A percentile compares a stretch with the other conserved stretches of the same genome.
Conservation (phyloP, 345 rosid species). For the Anacardium occidentale region DNA sequence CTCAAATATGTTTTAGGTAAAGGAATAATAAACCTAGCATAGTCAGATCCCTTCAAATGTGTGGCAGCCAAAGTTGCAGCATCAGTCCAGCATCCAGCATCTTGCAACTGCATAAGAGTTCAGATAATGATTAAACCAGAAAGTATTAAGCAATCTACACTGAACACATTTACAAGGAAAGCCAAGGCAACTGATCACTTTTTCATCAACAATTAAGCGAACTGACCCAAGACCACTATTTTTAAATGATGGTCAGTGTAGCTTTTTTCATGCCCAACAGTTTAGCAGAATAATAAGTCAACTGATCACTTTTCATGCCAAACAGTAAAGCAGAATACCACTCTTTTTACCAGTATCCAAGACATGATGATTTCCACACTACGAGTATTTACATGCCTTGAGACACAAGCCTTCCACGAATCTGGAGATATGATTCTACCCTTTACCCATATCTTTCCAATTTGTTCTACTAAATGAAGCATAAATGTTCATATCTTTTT, state of each 20-base stretch:
- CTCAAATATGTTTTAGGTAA: background rate
- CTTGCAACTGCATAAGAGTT: constrained; percentile 71
- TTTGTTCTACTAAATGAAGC: background rate
- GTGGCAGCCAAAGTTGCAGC: constrained; percentile 98
- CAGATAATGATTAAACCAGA: constrained; percentile 9
- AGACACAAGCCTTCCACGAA: background rate
- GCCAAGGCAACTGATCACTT: background rate
- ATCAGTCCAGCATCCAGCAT: constrained; percentile 99
- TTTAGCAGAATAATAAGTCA: too few species aligned
- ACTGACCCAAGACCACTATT: too few species aligned
- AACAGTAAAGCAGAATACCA: background rate
- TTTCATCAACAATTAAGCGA: background rate
- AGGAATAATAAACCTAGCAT: constrained; percentile 59
- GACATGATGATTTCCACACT: background rate
- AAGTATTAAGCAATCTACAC: background rate
- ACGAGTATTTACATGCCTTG: background rate
- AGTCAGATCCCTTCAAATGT: constrained; percentile 92
- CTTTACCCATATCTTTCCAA: background rate
- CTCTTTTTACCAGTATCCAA: background rate
- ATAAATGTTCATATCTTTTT: background rate
- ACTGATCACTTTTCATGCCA: background rate
- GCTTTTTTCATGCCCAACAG: too few species aligned
- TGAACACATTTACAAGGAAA: too few species aligned
- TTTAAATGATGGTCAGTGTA: too few species aligned
- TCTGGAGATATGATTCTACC: background rate